A percentile compares a stretch with the other conserved stretches of the same genome.
phyloP scores from a whole-genome alignment of 176 grass and related monocot species.

The Puya raimondii region DNA sequence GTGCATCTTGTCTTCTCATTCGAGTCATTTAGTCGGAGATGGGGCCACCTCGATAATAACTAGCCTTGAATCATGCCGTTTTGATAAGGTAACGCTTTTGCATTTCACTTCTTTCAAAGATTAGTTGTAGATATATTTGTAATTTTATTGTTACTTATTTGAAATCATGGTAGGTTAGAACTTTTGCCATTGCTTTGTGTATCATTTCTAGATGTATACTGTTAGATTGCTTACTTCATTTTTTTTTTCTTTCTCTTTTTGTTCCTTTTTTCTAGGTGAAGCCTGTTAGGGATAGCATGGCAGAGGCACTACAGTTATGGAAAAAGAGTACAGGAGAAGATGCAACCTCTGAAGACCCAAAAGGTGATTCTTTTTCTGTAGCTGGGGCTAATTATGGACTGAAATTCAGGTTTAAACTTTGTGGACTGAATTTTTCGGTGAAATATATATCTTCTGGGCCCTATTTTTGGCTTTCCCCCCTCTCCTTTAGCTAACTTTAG shows the following conservation, averaged over 20 bases:
- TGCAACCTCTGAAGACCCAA: slow-evolving; percentile 32
- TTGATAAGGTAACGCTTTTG: slow-evolving; percentile 76
- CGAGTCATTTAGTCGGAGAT: slow-evolving; percentile 71
- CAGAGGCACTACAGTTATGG: slow-evolving; percentile 73
- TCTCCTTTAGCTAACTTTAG: not conserved
- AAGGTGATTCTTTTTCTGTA: slow-evolving; percentile 21
- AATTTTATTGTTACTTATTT: too few relatives aligned
- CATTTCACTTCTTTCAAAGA: not conserved
- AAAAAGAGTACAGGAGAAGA: slow-evolving; percentile 70
- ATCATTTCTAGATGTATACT: slow-evolving; percentile 18
- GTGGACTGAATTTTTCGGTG: not conserved
- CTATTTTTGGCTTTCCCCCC: not conserved
- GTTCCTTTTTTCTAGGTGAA: slow-evolving; percentile 55
- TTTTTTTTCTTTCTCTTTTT: not conserved
- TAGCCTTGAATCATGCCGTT: slow-evolving; percentile 82
- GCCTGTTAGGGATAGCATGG: slow-evolving; percentile 92
- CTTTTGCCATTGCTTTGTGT: slow-evolving; percentile 2
- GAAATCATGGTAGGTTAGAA: too few relatives aligned
- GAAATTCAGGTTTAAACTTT: too few relatives aligned
- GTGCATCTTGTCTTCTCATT: slow-evolving; percentile 59
- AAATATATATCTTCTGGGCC: not conserved
- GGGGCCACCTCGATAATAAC: slow-evolving; percentile 52
- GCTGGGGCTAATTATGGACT: too few relatives aligned
- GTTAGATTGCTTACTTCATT: not conserved
- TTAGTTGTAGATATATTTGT: too few relatives aligned